Percentiles rank a stretch among this genome's conserved stretches.
These are phyloP conservation scores for Gomphus sp. DNA, from an alignment of 1,284 basidiomycete species.

Conservation along the genomic window DNA sequence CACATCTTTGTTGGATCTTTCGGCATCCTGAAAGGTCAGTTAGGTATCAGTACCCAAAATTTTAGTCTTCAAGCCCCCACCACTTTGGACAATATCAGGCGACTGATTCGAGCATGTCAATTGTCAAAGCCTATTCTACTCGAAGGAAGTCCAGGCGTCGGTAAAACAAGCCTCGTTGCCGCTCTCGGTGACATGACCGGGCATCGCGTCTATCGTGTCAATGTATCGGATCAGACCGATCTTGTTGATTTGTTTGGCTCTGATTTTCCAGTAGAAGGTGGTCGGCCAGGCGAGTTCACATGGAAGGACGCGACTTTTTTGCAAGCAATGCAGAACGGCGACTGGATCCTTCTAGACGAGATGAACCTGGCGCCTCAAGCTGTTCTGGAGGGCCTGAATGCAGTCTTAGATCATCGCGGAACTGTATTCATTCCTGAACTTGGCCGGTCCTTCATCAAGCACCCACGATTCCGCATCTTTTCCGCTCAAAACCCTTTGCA, in stretches of 20 bases:
- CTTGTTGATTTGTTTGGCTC: constrained; percentile 95
- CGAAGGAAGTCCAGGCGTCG: constrained; percentile 98
- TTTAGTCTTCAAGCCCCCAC: constrained; percentile 91
- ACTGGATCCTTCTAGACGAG: constrained; percentile 97
- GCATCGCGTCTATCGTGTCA: constrained; percentile 87
- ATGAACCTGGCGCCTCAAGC: constrained; percentile 98
- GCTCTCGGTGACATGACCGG: constrained; percentile 81
- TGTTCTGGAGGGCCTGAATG: constrained; percentile 95
- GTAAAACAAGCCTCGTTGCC: constrained; percentile 91
- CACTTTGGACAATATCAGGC: constrained; percentile 81
- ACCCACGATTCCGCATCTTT: constrained; percentile 92
- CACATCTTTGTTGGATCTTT: constrained; percentile 71
- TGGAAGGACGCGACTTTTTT: constrained; percentile 99
- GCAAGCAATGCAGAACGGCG: constrained; percentile 83
- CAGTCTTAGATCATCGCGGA: constrained; percentile 93
- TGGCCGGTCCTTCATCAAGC: constrained; percentile 80
- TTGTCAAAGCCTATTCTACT: constrained; percentile 88
- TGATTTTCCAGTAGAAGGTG: constrained; percentile 92
- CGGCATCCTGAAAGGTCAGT: constrained; percentile 54
- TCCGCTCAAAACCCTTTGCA: constrained; percentile 96
- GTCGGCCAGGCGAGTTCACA: constrained; percentile 85
- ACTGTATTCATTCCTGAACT: constrained; percentile 94
- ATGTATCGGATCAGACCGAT: constrained; percentile 98
- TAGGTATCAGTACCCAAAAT: constrained; percentile 18
- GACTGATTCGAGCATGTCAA: constrained; percentile 86